A percentile compares a stretch with the other conserved stretches of the same genome.
phyloP scores from a whole-genome alignment of 495 filamentous ascomycete species.

The Penicillium goetzii region DNA sequence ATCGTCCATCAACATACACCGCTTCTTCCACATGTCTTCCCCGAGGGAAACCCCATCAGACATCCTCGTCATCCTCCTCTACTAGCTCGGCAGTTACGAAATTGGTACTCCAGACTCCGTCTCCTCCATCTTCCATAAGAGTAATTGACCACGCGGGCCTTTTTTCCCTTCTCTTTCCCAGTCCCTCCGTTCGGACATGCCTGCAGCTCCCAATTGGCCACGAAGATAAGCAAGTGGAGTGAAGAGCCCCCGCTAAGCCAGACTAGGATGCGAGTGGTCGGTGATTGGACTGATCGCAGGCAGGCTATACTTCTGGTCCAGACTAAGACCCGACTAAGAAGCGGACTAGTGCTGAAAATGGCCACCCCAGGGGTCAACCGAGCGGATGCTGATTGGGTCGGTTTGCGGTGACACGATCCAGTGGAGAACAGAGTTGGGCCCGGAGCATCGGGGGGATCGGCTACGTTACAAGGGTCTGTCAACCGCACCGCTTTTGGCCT shows the following conservation, averaged over 20 bases:
- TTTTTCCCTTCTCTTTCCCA: background rate
- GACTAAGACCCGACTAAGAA: background rate
- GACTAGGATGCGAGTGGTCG: background rate
- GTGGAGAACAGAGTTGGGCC: conserved; percentile 23
- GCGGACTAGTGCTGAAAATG: conserved; percentile 6
- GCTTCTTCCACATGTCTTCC: conserved; percentile 1
- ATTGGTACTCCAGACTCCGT: background rate
- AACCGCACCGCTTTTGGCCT: background rate
- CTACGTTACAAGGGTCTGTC: conserved; percentile 23
- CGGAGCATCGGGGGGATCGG: conserved; percentile 17
- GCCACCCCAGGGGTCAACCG: conserved; percentile 19
- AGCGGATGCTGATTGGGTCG: conserved; percentile 17
- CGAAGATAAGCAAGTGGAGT: conserved; percentile 38
- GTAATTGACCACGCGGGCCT: conserved; percentile 2
- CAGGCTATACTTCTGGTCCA: conserved; percentile 4
- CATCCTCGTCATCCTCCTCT: background rate
- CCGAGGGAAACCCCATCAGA: background rate
- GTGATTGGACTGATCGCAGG: background rate
- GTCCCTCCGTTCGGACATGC: background rate
- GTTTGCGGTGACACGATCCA: conserved; percentile 27
- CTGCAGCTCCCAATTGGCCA: conserved; percentile 22
- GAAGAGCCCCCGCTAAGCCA: conserved; percentile 11
- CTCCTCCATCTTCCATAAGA: background rate
- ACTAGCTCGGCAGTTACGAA: background rate
- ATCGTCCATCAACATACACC: background rate